Evolutionary conservation across 2,329 filamentous ascomycete species (phyloP).

Genomic region (Penicillium oxalicum): DNA sequence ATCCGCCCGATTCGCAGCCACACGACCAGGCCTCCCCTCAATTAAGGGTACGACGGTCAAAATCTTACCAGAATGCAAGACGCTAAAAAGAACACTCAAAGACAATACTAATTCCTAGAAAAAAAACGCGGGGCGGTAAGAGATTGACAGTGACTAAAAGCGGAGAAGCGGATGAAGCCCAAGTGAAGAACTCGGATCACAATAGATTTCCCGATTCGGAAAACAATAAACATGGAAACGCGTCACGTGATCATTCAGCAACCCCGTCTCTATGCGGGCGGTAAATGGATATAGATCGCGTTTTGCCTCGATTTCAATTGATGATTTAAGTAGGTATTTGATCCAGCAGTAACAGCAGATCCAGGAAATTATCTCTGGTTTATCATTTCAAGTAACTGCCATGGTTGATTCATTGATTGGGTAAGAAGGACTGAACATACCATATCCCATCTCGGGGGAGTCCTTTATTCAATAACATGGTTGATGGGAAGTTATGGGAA

Average conservation of each 20-base stretch:
- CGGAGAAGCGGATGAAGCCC: conserved; percentile 13
- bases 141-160: conserved; percentile 13
- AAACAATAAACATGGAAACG: conserved; percentile 38
- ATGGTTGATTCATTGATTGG: too few species aligned
- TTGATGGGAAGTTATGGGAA: too few species aligned
- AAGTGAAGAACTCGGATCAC: conserved; percentile 18
- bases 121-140: conserved; percentile 12
- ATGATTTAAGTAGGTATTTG: too few species aligned
- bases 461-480: too few species aligned
- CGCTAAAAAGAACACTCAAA: conserved; percentile 19
- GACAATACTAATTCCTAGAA: conserved; percentile 18
- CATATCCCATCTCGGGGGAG: too few species aligned
- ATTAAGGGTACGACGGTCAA: conserved; percentile 2
- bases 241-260: conserved; percentile 12
- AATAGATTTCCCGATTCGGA: conserved; percentile 28
- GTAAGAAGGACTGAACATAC: too few species aligned
- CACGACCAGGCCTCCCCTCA: conserved; percentile 5
- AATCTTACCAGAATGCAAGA: conserved; percentile 21
- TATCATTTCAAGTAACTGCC: too few species aligned
- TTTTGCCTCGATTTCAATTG: too few species aligned
- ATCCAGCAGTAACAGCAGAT: too few species aligned
- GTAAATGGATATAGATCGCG: too few species aligned
- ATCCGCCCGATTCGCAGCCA: conserved; percentile 12
- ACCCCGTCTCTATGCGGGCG: not conserved
- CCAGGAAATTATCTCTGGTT: too few species aligned